Evolutionary conservation across 257 asterid species (phyloP).

Genomic region (Capsicum chinense): DNA sequence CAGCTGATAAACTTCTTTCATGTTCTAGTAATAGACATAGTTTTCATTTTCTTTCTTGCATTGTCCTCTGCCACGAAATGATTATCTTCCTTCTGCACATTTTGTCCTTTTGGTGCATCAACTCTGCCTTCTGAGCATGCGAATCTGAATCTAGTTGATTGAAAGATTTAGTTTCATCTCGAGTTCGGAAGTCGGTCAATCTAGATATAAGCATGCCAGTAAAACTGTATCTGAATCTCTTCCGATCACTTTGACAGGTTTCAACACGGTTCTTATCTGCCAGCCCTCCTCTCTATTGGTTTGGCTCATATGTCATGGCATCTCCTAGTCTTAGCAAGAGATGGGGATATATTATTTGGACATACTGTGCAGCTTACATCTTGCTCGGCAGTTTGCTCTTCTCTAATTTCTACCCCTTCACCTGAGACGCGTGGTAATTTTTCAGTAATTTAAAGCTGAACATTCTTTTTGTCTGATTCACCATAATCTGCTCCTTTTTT

Average conservation of each 20-base stretch:
- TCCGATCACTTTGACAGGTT: conserved; percentile 52
- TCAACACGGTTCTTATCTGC: conserved; percentile 91
- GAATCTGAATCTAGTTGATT: conserved; percentile 15
- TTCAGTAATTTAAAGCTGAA: background rate
- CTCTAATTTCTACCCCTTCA: conserved; percentile 95
- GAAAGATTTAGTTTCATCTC: background rate
- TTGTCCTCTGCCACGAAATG: conserved; percentile 11
- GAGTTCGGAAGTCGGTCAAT: background rate
- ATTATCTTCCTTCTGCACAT: background rate
- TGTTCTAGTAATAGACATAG: background rate
- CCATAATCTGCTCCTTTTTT: background rate
- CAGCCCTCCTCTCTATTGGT: conserved; percentile 87
- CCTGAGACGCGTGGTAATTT: conserved; percentile 47
- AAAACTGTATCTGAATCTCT: background rate
- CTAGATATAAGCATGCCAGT: background rate
- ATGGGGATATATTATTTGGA: conserved; percentile 80
- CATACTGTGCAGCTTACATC: conserved; percentile 73
- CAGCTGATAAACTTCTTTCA: background rate
- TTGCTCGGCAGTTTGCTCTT: conserved; percentile 81
- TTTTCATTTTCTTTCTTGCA: background rate
- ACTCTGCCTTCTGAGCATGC: background rate
- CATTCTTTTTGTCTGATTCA: conserved; percentile 1
- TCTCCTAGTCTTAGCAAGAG: conserved; percentile 50
- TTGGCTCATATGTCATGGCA: conserved; percentile 64
- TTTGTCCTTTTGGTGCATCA: background rate